phyloP scores from a whole-genome alignment of 768 basidiomycete species.

The Boletus sp. region DNA sequence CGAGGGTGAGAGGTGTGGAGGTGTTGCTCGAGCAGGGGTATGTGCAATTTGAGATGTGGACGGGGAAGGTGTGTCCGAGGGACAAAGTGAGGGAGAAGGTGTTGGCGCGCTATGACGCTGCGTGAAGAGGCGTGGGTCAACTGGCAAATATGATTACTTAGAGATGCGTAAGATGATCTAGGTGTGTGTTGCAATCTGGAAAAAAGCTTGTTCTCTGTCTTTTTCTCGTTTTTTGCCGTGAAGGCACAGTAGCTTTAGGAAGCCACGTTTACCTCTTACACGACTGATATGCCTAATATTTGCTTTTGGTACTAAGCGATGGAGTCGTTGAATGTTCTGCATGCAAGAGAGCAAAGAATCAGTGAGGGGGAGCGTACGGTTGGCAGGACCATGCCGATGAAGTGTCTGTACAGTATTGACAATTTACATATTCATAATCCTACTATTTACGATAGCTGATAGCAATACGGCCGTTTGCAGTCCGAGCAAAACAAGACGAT shows the following conservation, averaged over 20 bases:
- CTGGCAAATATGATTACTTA: background rate
- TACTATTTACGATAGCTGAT: background rate
- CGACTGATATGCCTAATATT: too few species aligned
- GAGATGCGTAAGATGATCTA: background rate
- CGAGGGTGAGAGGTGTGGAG: slow-evolving; percentile 71
- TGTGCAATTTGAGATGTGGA: slow-evolving; percentile 82
- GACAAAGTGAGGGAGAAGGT: slow-evolving; percentile 45
- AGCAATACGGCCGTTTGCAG: background rate
- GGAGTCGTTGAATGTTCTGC: too few species aligned
- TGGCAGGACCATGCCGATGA: too few species aligned
- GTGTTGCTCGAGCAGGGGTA: slow-evolving; percentile 88
- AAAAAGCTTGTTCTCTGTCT: too few species aligned
- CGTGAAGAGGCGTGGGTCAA: background rate
- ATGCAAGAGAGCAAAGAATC: too few species aligned
- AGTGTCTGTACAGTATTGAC: background rate
- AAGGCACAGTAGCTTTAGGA: too few species aligned
- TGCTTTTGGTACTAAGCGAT: too few species aligned
- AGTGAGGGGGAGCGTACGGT: too few species aligned
- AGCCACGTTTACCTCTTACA: too few species aligned
- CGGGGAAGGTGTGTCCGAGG: slow-evolving; percentile 58
- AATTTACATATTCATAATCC: background rate
- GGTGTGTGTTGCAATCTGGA: background rate
- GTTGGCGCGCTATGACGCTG: slow-evolving; percentile 40
- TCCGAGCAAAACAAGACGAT: background rate
- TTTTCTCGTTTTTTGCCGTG: too few species aligned